Percentiles rank a stretch among this genome's conserved stretches.
Evolutionary conservation across 192 early-diverging fungal species (phyloP).

Genomic region (Linnemannia zychae): DNA sequence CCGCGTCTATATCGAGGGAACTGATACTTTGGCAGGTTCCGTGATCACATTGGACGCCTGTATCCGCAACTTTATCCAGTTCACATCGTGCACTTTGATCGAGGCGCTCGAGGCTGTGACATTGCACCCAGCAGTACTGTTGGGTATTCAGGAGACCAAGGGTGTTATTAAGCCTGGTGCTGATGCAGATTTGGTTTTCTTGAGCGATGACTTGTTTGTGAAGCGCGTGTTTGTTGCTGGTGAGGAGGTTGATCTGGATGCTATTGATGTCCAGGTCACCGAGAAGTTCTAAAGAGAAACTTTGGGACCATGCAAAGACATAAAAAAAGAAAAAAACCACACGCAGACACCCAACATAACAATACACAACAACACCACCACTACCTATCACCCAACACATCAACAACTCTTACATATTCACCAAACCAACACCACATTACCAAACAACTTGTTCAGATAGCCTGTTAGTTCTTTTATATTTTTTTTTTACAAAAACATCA

Average conservation of each 20-base stretch:
- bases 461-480: neutral
- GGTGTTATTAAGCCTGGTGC: slow-evolving; percentile 79
- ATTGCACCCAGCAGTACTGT: slow-evolving; percentile 78
- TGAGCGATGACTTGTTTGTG: slow-evolving; percentile 76
- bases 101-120: slow-evolving; percentile 89
- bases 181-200: slow-evolving; percentile 83
- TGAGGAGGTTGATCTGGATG: slow-evolving; percentile 64
- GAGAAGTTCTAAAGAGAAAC: slow-evolving; percentile 37
- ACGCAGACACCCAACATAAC: neutral
- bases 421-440: neutral
- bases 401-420: neutral
- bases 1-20: slow-evolving; percentile 81
- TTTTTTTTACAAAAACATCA: neutral
- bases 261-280: slow-evolving; percentile 50
- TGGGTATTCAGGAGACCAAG: slow-evolving; percentile 80
- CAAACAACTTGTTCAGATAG: neutral
- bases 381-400: neutral
- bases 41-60: slow-evolving; percentile 78
- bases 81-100: slow-evolving; percentile 79
- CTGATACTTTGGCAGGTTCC: slow-evolving; percentile 80
- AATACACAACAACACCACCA: neutral
- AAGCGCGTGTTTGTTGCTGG: slow-evolving; percentile 81
- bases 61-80: slow-evolving; percentile 83
- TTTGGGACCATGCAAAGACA: neutral
- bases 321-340: neutral